Percentiles rank a stretch among this genome's conserved stretches.
Evolutionary conservation across 495 filamentous ascomycete genomes (phyloP).

Genomic region (Bryoglossum gracile): DNA sequence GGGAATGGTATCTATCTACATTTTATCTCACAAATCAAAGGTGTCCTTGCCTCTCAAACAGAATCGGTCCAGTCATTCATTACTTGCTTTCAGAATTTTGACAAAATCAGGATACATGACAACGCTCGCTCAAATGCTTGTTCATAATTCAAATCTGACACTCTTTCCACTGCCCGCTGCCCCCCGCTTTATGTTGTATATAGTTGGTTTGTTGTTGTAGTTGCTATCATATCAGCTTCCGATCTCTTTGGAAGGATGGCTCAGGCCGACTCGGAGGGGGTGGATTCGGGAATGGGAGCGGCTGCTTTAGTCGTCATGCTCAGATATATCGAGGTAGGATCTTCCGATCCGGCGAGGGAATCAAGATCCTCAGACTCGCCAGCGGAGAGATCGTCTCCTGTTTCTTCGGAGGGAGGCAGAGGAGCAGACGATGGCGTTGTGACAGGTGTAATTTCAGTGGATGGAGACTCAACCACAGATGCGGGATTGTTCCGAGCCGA

Average conservation of each 20-base stretch:
- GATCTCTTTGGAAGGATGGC: no score
- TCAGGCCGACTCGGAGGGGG: no score
- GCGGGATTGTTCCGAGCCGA: background rate
- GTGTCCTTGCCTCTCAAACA: background rate
- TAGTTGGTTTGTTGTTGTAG: background rate
- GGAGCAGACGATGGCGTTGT: background rate
- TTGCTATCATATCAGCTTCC: no score
- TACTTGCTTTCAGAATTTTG: background rate
- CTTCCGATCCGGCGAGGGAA: no score
- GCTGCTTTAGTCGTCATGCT: no score
- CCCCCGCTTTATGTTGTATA: background rate
- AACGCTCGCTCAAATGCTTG: slow-evolving; percentile 5
- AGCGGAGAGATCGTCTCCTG: no score
- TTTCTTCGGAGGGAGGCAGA: background rate
- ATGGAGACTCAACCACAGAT: background rate
- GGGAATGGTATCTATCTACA: background rate
- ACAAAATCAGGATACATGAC: background rate
- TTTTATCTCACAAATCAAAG: background rate
- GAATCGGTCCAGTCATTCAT: background rate
- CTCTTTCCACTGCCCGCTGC: background rate
- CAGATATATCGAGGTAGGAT: background rate
- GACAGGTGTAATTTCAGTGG: background rate
- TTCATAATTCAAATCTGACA: background rate
- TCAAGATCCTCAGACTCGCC: no score
- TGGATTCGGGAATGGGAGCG: background rate